Evolutionary conservation across 768 basidiomycete genomes (phyloP).

Genomic region (Amanita fuliginea): DNA sequence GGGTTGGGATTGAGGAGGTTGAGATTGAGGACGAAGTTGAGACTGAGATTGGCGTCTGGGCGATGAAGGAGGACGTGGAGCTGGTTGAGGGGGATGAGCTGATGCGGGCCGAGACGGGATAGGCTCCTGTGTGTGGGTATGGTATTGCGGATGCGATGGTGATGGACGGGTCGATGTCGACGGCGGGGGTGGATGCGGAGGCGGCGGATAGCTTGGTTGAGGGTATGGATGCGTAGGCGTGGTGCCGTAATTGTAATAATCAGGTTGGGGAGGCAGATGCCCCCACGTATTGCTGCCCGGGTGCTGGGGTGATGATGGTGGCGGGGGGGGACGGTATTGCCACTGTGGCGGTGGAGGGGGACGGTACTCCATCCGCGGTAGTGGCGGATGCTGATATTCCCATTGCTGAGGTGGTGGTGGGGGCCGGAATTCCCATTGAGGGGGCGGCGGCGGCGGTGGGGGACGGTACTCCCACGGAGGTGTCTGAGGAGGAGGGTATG

Average conservation of each 20-base stretch:
- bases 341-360: slow-evolving; percentile 7
- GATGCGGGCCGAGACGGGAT: no score
- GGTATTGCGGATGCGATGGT: not conserved
- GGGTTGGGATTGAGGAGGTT: not conserved
- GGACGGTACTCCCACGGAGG: not conserved
- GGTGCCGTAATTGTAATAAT: not conserved
- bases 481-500: slow-evolving; percentile 2
- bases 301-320: slow-evolving; percentile 10
- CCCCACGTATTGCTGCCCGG: not conserved
- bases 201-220: slow-evolving; percentile 9
- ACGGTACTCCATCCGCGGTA: slow-evolving; percentile 8
- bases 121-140: not conserved
- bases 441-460: not conserved
- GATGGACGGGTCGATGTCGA: not conserved
- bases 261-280: not conserved
- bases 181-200: slow-evolving; percentile 7
- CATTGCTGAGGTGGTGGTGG: slow-evolving; percentile 1
- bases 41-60: no score
- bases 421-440: slow-evolving; percentile 10
- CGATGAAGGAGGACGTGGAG: no score
- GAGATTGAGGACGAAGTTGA: not conserved
- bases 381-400: slow-evolving; percentile 3
- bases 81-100: no score
- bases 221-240: not conserved
- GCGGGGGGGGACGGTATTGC: slow-evolving; percentile 8